Conservation (phyloP, 345 rosid species). For the Citrus medica region DNA sequence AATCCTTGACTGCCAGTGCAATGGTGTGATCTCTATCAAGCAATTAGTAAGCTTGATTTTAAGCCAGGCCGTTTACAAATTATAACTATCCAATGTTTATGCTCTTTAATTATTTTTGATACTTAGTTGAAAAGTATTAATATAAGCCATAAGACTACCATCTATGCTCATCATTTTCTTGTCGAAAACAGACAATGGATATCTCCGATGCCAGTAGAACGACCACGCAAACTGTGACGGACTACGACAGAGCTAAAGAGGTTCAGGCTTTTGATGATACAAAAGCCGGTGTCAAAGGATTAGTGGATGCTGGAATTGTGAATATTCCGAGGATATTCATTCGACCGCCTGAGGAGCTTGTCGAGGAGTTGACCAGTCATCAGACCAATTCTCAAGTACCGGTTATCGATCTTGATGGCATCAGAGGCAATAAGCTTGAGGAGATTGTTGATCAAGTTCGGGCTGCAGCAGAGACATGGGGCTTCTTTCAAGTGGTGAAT, state of each 20-base stretch:
- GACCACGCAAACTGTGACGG: neutral
- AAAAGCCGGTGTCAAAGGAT: slow-evolving; percentile 39
- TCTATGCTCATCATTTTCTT: neutral
- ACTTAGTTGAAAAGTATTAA: too few relatives aligned
- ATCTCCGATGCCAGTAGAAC: neutral
- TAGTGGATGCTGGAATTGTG: slow-evolving; percentile 29
- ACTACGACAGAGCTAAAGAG: slow-evolving; percentile 12
- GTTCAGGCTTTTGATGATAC: slow-evolving; percentile 40
- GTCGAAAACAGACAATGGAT: neutral
- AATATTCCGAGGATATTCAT: slow-evolving; percentile 16
- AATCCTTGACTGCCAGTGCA: too few relatives aligned
- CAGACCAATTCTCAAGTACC: slow-evolving; percentile 4
- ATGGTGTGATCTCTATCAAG: too few relatives aligned
- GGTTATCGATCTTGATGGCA: slow-evolving; percentile 7
- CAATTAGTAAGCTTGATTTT: too few relatives aligned
- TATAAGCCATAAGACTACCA: too few relatives aligned
- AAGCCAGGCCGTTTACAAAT: too few relatives aligned
- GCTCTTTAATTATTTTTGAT: too few relatives aligned
- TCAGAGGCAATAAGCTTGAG: slow-evolving; percentile 2
- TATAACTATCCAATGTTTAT: too few relatives aligned
- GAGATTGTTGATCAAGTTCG: slow-evolving; percentile 23
- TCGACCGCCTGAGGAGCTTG: slow-evolving; percentile 2
- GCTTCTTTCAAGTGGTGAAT: slow-evolving; percentile 46
- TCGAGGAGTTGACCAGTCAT: neutral
- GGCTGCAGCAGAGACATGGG: slow-evolving; percentile 32